A percentile compares a stretch with the other conserved stretches of the same genome.
phyloP scores from a whole-genome alignment of 2,329 filamentous ascomycete species.

The Diplodia sapinea region DNA sequence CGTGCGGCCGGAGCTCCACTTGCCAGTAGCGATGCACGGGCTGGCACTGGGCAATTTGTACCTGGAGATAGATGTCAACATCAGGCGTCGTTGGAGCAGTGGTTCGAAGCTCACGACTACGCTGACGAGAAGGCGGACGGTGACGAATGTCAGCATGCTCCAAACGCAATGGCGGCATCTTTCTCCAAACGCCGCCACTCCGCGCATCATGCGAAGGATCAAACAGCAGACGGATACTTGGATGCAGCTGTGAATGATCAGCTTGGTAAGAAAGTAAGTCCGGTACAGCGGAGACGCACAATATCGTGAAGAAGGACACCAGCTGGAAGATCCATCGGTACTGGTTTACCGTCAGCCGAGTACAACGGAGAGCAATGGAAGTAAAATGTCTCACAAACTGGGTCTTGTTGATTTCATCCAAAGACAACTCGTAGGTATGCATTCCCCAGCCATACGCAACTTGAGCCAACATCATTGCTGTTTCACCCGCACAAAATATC shows the following conservation, averaged over 20 bases:
- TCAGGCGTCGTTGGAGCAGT: neutral
- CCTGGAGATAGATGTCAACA: neutral
- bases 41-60: conserved; percentile 12
- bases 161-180: neutral
- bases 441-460: conserved; percentile 19
- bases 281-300: neutral
- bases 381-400: conserved; percentile 1
- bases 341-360: neutral
- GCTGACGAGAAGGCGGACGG: neutral
- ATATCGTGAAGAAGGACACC: neutral
- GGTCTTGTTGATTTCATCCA: conserved; percentile 1
- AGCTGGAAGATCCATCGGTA: conserved; percentile 20
- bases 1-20: neutral
- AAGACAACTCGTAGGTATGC: neutral
- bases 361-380: neutral
- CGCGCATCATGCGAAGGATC: conserved; percentile 10
- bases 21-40: conserved; percentile 23
- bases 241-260: neutral
- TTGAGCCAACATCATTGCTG: conserved; percentile 11
- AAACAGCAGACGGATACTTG: conserved; percentile 20
- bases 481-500: neutral
- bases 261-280: neutral
- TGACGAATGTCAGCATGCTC: neutral
- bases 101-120: neutral
- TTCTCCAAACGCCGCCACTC: conserved; percentile 22